phyloP scores from a whole-genome alignment of 345 rosid species.

The Pseudoturritis turrita region DNA sequence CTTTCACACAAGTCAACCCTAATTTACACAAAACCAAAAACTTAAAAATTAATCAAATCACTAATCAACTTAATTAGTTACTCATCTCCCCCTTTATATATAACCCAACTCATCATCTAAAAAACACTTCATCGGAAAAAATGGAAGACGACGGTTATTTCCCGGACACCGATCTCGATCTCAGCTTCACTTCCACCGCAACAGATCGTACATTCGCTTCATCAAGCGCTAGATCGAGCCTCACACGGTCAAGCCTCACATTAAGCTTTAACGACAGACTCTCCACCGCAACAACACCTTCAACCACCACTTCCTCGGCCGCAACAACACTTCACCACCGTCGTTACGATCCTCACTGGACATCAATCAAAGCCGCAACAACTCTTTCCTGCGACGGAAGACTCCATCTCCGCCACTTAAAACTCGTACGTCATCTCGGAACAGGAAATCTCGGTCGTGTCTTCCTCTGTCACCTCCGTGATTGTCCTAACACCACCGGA shows the following conservation, averaged over 20 bases:
- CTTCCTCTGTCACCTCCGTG: slow-evolving; percentile 71
- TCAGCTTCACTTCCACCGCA: slow-evolving; percentile 58
- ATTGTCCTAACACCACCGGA: slow-evolving; percentile 35
- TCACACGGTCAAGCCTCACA: slow-evolving; percentile 59
- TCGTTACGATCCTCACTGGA: slow-evolving; percentile 54
- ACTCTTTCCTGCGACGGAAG: slow-evolving; percentile 51
- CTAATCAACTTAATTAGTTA: not conserved
- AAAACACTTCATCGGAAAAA: not conserved
- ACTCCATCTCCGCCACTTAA: slow-evolving; percentile 62
- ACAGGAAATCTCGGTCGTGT: slow-evolving; percentile 70
- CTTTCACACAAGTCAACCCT: slow-evolving; percentile 27
- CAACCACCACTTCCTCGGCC: slow-evolving; percentile 22
- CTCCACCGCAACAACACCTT: slow-evolving; percentile 34
- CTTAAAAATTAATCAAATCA: not conserved
- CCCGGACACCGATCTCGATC: slow-evolving; percentile 50
- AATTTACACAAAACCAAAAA: slow-evolving; percentile 6
- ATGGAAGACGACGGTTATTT: slow-evolving; percentile 41
- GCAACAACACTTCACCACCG: slow-evolving; percentile 44
- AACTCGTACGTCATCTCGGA: slow-evolving; percentile 66
- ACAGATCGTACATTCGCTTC: slow-evolving; percentile 53
- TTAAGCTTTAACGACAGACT: slow-evolving; percentile 66
- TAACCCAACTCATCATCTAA: not conserved
- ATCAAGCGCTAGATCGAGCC: slow-evolving; percentile 60
- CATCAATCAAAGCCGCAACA: slow-evolving; percentile 57
- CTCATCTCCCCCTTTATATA: not conserved